Evolutionary conservation across 345 rosid genomes (phyloP), one percentile per base, ranked within the genome.

Genomic region (Aurinia saxatilis): DNA sequence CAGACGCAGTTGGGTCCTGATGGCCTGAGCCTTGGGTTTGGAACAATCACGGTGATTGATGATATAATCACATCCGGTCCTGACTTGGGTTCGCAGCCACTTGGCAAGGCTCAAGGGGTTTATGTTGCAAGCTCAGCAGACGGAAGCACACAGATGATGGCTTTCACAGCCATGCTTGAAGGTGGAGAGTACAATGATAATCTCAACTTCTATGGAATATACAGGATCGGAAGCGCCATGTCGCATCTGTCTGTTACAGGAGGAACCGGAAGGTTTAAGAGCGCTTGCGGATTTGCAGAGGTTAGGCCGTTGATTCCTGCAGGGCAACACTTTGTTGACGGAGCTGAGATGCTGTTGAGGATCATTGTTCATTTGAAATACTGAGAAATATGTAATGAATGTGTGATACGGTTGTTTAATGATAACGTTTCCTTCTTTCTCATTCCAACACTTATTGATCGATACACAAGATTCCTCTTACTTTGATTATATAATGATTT

Each of bases 41-140:
- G 96, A 19, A 83, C 96, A 0, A 88, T 86, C 73, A 92, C 96
- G 1, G 92, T 85, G 73, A 87, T 87, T 5, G 90, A 92, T 14
- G 95, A 84, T 73, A 69, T 86, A 41, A 72, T 92, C 69, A 84
- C 93, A 14, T 19, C 82, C n/a, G 83, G 86, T 65, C 95, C 93
- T 19, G 84, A 85, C 44, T 73, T 86, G 73, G 89, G 91, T 17
- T 78, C 87, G 0, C 95, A 86, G 50, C 50, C 77, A 15, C 73
- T 91, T 13, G 95, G 98, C 33, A 88, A 82, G 58, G 96, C 96
- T 47, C 95, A 88, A 61, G 96, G 96, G 21, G 84, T 86, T 51
- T 86, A 88, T 21, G 82, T 86, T 50, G 96, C 96, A 1, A 88
- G 87, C 67, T 88, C 98, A 9, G 82, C 82, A 15, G 86, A 84